phyloP scores from a whole-genome alignment of 495 filamentous ascomycete species.

The Elaphomyces granulatus region DNA sequence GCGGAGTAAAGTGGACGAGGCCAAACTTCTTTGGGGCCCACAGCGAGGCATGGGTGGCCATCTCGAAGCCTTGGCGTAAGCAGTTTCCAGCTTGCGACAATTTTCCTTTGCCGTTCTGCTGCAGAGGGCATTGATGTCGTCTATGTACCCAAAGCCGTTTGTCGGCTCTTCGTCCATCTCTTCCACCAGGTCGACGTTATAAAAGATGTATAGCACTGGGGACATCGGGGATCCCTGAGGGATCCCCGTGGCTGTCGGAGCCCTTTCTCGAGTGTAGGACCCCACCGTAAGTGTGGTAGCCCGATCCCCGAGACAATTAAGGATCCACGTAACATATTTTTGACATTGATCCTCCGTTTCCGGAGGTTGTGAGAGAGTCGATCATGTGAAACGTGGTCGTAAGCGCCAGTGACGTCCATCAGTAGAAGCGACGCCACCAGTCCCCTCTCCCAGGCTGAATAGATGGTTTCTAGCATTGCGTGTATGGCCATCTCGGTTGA shows the following conservation, averaged over 20 bases:
- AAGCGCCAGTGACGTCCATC: constrained; percentile 17
- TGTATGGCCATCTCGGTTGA: constrained; percentile 12
- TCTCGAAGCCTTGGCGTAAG: neutral
- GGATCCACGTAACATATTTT: constrained; percentile 10
- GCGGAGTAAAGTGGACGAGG: neutral
- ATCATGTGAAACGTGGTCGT: constrained; percentile 15
- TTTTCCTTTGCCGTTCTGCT: neutral
- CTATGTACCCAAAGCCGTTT: constrained; percentile 1
- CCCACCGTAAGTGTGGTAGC: constrained; percentile 8
- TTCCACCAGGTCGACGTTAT: constrained; percentile 19
- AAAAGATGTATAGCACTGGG: constrained; percentile 21
- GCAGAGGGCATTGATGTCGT: neutral
- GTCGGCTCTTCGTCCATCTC: neutral
- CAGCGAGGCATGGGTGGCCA: neutral
- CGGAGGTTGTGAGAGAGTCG: constrained; percentile 14
- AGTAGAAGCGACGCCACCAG: constrained; percentile 5
- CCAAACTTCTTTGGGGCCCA: neutral
- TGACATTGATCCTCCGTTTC: constrained; percentile 6
- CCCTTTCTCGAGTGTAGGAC: neutral
- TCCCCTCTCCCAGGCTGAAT: constrained; percentile 9
- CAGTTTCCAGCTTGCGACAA: neutral
- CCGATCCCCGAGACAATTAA: constrained; percentile 14
- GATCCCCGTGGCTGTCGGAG: neutral
- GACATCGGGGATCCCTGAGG: constrained; percentile 20
- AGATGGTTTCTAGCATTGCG: constrained; percentile 8